Conservation (phyloP, 345 rosid genomes). For the Rhodomyrtus tomentosa region DNA sequence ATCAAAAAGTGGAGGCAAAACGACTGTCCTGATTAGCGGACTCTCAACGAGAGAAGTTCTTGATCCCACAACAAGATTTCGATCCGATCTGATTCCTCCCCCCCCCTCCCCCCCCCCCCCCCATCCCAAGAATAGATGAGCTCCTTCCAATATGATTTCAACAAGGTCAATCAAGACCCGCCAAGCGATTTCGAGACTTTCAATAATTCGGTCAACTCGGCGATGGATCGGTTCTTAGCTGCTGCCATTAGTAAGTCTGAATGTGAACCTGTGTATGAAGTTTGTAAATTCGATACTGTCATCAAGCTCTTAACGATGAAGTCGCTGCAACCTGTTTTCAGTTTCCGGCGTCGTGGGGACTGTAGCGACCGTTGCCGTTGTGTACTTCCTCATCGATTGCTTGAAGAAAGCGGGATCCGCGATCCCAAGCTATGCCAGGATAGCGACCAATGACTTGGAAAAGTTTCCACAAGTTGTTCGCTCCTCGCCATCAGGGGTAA, state of each 20-base stretch:
- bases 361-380: not conserved
- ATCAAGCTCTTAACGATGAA: not conserved
- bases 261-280: not conserved
- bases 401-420: slow-evolving; percentile 12
- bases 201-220: not conserved
- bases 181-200: not conserved
- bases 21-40: not conserved
- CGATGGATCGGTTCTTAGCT: not conserved
- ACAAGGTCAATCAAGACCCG: not conserved
- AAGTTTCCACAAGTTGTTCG: not conserved
- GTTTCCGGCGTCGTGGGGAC: not conserved
- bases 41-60: not conserved
- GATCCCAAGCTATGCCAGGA: slow-evolving; percentile 5
- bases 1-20: not conserved
- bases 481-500: not conserved
- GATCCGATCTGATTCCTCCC: not conserved
- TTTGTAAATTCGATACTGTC: not conserved
- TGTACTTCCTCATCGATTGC: slow-evolving; percentile 7
- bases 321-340: not conserved
- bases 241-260: not conserved
- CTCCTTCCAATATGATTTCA: not conserved
- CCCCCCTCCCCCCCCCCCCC: too few relatives aligned
- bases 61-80: not conserved
- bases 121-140: not conserved
- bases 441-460: not conserved